Percentiles rank a stretch among this genome's conserved stretches.
Conservation (phyloP, 129 eudicot species). For the Tagetes erecta region DNA sequence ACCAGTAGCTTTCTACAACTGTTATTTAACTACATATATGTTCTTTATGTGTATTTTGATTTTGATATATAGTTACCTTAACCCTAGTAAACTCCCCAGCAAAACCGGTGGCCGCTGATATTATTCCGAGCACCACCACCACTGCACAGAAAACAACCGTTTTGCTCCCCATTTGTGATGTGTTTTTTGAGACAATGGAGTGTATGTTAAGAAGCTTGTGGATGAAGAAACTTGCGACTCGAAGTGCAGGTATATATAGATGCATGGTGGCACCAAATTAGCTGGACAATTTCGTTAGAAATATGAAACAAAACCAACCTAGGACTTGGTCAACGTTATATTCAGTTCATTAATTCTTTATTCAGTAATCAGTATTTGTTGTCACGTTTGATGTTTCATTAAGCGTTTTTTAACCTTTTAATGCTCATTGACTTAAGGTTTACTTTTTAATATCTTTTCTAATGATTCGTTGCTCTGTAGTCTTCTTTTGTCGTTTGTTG, state of each 20-base stretch:
- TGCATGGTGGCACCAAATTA: background rate
- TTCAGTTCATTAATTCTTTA: background rate
- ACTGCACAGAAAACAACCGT: background rate
- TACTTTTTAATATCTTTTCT: background rate
- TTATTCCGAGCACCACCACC: conserved; percentile 30
- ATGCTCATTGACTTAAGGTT: background rate
- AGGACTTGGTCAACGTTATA: background rate
- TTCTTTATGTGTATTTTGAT: background rate
- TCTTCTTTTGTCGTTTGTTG: background rate
- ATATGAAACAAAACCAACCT: background rate
- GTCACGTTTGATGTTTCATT: background rate
- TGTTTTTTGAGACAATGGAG: conserved; percentile 20
- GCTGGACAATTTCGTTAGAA: background rate
- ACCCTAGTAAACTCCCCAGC: conserved; percentile 31
- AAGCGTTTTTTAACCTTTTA: background rate
- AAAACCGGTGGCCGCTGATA: conserved; percentile 32
- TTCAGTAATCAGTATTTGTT: background rate
- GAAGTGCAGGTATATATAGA: conserved; percentile 28
- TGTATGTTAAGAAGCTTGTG: conserved; percentile 24
- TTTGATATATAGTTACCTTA: conserved; percentile 23
- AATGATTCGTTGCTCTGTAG: background rate
- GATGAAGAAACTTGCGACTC: conserved; percentile 22
- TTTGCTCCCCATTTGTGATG: conserved; percentile 24
- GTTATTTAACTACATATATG: too few species aligned
- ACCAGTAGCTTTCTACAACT: too few species aligned